Evolutionary conservation across 176 grass and related monocot genomes (phyloP).

Genomic region (Tuctoria greenei): DNA sequence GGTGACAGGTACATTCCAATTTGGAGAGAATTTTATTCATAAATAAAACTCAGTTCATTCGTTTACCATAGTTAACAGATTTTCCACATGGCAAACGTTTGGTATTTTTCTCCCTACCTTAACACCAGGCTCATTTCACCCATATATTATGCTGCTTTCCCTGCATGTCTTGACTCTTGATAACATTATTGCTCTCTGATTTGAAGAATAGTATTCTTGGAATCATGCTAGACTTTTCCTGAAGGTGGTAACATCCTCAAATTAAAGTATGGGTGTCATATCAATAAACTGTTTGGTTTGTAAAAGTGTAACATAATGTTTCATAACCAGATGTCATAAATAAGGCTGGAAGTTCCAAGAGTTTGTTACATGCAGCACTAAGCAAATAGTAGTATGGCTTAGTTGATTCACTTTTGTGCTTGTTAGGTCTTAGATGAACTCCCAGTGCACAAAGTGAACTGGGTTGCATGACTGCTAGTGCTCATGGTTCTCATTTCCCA

Average conservation of each 20-base stretch:
- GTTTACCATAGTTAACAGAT: not conserved
- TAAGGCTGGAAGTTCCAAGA: slow-evolving; percentile 17
- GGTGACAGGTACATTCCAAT: slow-evolving; percentile 70
- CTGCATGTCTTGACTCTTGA: not conserved
- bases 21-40: slow-evolving; percentile 11
- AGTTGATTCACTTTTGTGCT: not conserved
- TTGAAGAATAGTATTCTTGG: not conserved
- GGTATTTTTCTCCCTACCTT: not conserved
- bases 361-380: not conserved
- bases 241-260: not conserved
- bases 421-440: not conserved
- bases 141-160: not conserved
- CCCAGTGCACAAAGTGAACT: not conserved
- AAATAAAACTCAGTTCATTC: slow-evolving; percentile 4
- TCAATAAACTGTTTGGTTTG: not conserved
- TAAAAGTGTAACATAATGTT: not conserved
- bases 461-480: not conserved
- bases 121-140: not conserved
- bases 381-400: slow-evolving; percentile 4
- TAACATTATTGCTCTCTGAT: not conserved
- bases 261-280: not conserved
- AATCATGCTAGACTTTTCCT: not conserved
- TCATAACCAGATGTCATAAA: not conserved
- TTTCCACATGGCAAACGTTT: not conserved
- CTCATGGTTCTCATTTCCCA: not conserved